Evolutionary conservation across 306 rosid genomes (phyloP).

Genomic region (Begonia fuchsioides): DNA sequence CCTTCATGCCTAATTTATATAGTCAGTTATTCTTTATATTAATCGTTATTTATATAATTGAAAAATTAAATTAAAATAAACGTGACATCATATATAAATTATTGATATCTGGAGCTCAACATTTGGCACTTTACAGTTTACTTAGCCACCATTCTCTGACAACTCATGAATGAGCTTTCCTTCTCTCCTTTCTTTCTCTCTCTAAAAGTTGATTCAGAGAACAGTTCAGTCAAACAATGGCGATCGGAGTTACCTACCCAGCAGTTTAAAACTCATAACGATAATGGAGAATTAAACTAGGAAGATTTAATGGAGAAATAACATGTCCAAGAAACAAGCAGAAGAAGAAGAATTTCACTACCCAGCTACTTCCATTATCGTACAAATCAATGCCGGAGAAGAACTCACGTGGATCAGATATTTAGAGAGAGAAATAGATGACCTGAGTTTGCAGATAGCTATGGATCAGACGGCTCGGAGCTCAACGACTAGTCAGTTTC

Average conservation of each 20-base stretch:
- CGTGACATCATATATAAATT: no score
- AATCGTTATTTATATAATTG: no score
- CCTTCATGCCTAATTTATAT: no score
- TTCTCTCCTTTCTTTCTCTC: background rate
- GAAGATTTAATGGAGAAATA: background rate
- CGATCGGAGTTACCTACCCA: background rate
- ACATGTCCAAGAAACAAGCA: background rate
- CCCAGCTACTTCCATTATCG: background rate
- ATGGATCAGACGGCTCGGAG: constrained; percentile 13
- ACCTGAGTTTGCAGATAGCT: background rate
- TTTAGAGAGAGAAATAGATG: constrained; percentile 1
- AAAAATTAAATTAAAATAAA: no score
- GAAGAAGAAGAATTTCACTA: background rate
- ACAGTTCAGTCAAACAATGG: background rate
- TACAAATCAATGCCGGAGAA: background rate
- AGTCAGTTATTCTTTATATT: no score
- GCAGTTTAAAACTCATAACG: background rate
- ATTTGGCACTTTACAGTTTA: no score
- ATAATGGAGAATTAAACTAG: background rate
- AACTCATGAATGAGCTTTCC: background rate
- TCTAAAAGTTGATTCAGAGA: background rate
- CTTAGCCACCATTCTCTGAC: no score
- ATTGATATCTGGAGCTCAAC: no score
- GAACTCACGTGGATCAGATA: background rate
- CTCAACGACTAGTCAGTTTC: constrained; percentile 7